Percentiles rank a stretch among this genome's conserved stretches.
phyloP scores from a whole-genome alignment of 441 rosid species.

The Jatropha podagrica region DNA sequence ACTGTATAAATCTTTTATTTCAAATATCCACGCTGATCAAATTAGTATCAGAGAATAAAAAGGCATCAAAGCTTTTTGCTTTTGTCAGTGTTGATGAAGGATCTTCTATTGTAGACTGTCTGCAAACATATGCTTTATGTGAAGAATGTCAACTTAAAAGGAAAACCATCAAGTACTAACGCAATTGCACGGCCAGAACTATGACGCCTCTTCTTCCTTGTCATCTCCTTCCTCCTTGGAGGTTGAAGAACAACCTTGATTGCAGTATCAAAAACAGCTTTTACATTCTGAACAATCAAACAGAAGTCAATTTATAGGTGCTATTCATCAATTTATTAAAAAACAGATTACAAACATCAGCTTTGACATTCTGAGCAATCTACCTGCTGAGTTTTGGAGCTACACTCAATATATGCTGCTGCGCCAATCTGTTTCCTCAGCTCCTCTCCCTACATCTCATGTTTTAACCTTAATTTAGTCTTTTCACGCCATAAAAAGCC shows the following conservation, averaged over 20 bases:
- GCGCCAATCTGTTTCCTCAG: constrained; percentile 96
- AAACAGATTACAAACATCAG: neutral
- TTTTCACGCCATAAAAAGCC: neutral
- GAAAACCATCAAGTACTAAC: constrained; percentile 44
- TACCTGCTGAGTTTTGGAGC: constrained; percentile 99
- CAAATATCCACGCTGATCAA: too few species aligned
- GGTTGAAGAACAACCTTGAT: constrained; percentile 98
- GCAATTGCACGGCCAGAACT: constrained; percentile 67
- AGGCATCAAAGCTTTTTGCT: too few species aligned
- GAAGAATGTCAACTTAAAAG: neutral
- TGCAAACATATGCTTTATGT: too few species aligned
- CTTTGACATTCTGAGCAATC: neutral
- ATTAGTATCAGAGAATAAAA: too few species aligned
- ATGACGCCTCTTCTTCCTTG: constrained; percentile 58
- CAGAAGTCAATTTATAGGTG: neutral
- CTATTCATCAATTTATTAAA: neutral
- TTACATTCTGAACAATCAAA: constrained; percentile 64
- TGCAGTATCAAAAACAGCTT: constrained; percentile 90
- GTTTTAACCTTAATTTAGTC: constrained; percentile 11
- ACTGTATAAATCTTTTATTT: neutral
- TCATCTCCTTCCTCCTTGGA: constrained; percentile 75
- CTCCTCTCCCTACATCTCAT: constrained; percentile 72
- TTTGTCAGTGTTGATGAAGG: too few species aligned
- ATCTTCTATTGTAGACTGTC: too few species aligned
- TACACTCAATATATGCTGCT: constrained; percentile 92